Evolutionary conservation across 1,139 yeast genomes (phyloP).

Genomic region (Scheffersomyces quercinus): DNA sequence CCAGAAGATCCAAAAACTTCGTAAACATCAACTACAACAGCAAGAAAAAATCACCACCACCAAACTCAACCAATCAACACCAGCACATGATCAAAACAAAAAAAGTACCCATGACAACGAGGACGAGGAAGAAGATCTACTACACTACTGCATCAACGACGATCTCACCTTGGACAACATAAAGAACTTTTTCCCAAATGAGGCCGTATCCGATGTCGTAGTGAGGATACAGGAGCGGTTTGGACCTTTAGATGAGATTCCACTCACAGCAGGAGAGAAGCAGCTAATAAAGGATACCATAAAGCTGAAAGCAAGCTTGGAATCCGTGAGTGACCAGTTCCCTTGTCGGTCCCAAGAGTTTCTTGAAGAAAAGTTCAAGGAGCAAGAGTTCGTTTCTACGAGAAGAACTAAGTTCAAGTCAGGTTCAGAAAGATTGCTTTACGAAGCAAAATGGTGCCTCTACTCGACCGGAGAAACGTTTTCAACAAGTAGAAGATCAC

Average conservation of each 20-base stretch:
- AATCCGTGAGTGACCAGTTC: slow-evolving; percentile 3
- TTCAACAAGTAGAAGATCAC: slow-evolving; percentile 9
- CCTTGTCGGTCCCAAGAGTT: slow-evolving; percentile 16
- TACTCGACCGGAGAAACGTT: slow-evolving; percentile 16
- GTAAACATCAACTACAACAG: no score
- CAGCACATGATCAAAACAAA: no score
- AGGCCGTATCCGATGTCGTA: neutral
- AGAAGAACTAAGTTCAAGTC: slow-evolving; percentile 30
- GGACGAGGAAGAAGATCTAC: neutral
- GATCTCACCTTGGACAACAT: neutral
- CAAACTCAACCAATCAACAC: no score
- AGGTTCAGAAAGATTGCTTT: slow-evolving; percentile 31
- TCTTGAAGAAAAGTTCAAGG: slow-evolving; percentile 20
- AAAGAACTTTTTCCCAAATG: neutral
- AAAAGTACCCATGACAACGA: no score
- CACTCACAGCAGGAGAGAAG: slow-evolving; percentile 11
- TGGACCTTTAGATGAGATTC: neutral
- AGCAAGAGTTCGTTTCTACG: slow-evolving; percentile 21
- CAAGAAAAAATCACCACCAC: no score
- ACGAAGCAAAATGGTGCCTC: slow-evolving; percentile 41
- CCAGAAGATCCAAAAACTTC: no score
- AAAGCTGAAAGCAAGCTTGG: slow-evolving; percentile 2
- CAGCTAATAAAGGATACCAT: slow-evolving; percentile 5
- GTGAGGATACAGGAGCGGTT: neutral
- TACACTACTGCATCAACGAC: neutral